Evolutionary conservation across 805 yeast genomes (phyloP).

Genomic region (Tetrapisispora taiwanensis): DNA sequence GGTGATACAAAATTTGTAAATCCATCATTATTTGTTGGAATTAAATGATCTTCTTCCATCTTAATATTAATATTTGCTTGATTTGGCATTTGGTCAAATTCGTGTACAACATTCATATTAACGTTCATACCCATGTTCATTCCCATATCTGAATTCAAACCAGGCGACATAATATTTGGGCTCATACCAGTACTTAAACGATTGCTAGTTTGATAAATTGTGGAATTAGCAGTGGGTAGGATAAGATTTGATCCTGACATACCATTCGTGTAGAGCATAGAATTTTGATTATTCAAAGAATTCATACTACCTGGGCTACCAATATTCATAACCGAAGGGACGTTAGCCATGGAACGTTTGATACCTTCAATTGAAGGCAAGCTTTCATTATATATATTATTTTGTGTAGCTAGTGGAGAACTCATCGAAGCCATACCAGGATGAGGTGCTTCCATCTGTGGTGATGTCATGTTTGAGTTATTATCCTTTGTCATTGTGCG

Average conservation of each 20-base stretch:
- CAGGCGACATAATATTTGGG: not conserved
- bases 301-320: not conserved
- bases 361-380: conserved; percentile 1
- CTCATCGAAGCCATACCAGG: not conserved
- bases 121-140: not conserved
- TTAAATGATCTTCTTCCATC: not conserved
- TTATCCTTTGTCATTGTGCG: not conserved
- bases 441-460: not conserved
- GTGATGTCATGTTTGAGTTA: conserved; percentile 6
- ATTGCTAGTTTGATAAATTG: not conserved
- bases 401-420: not conserved
- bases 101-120: not conserved
- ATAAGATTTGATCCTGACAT: not conserved
- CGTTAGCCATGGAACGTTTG: not conserved
- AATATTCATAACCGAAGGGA: not conserved
- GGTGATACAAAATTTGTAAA: conserved; percentile 10
- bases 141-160: not conserved
- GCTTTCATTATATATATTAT: not conserved
- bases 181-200: not conserved
- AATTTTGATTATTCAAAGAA: not conserved
- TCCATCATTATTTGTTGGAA: conserved; percentile 1
- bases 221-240: not conserved
- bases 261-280: not conserved
- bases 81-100: not conserved
- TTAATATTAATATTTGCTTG: not conserved